Evolutionary conservation across 345 rosid species (phyloP), one percentile per base, ranked within the genome.

Genomic region (Luvunga scandens): DNA sequence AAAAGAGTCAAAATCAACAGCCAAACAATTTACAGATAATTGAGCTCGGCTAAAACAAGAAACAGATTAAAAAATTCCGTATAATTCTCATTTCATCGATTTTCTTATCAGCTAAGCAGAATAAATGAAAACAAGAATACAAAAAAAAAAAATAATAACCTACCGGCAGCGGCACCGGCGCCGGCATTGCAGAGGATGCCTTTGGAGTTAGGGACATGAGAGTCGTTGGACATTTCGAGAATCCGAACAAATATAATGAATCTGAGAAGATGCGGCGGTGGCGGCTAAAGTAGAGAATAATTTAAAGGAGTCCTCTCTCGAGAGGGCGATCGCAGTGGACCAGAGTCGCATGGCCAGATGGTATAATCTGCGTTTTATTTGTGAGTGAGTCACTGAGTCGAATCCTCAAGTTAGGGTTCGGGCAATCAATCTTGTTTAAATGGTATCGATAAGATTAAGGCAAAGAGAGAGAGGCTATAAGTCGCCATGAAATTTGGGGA

Each of bases 121-220:
- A 18, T 7, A 8, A 7, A 27, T 1, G 6, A 31, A 70, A 56
- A 7, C 22, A 39, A 77, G 69, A 21, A 59, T 4, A 24, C 2
- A n/a, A 16, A 12, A 33, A 7, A 14, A 36, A 9, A 39, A 59
- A 28, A 30, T 45, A 30, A 19, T 42, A 60, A 18, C 77, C 22
- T 79, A 92, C 97, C 96, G 9, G 98, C 98, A 18, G 97, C 91
- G 25, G 98, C 98, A 48, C 98, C 98, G 34, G 98, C 92, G 63
- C 88, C 96, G 10, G 96, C 98, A 78, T 94, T 92, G 85, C 94
- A 91, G 82, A 93, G 91, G 73, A 89, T 81, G n/a, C 79, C 87
- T 81, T 31, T 77, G 84, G 93, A 81, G 77, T 72, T 86, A 83
- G 84, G 87, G 83, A 42, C 82, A 78, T 89, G 92, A 78, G 93